phyloP scores from a whole-genome alignment of 2,329 filamentous ascomycete genomes.

The Scytalidium lignicola region DNA sequence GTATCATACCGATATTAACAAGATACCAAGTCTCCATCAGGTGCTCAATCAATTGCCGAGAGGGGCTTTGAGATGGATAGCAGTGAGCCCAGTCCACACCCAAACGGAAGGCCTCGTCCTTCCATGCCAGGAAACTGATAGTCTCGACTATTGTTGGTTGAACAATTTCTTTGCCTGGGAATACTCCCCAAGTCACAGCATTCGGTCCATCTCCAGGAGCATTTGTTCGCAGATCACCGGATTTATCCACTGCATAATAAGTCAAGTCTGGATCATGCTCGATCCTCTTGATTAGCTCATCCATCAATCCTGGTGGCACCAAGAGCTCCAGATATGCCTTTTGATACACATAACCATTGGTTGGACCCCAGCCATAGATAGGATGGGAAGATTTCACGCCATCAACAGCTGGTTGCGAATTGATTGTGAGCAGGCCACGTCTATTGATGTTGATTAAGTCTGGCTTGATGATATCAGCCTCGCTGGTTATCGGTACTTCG shows the following conservation, averaged over 20 bases:
- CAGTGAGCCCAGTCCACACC: constrained; percentile 94
- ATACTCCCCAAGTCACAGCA: constrained; percentile 98
- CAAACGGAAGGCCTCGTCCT: constrained; percentile 92
- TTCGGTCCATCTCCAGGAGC: constrained; percentile 83
- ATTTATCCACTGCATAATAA: constrained; percentile 88
- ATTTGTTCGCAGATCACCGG: constrained; percentile 78
- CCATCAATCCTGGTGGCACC: constrained; percentile 73
- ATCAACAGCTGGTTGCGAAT: constrained; percentile 93
- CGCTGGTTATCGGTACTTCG: constrained; percentile 76
- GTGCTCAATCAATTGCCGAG: constrained; percentile 71
- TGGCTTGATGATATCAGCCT: constrained; percentile 72
- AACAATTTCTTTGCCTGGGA: constrained; percentile 98
- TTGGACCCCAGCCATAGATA: constrained; percentile 88
- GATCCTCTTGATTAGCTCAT: constrained; percentile 72
- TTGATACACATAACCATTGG: constrained; percentile 95
- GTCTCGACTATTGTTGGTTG: constrained; percentile 99
- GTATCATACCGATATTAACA: constrained; percentile 87
- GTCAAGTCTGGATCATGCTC: constrained; percentile 76
- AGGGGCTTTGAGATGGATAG: constrained; percentile 70
- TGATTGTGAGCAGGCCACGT: constrained; percentile 87
- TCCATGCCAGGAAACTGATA: constrained; percentile 96
- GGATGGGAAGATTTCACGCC: constrained; percentile 83
- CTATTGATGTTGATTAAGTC: constrained; percentile 78
- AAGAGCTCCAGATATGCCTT: constrained; percentile 95
- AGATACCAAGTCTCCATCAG: constrained; percentile 91